phyloP scores from a whole-genome alignment of 2,329 filamentous ascomycete genomes.

The Daldinia eschscholtzii region DNA sequence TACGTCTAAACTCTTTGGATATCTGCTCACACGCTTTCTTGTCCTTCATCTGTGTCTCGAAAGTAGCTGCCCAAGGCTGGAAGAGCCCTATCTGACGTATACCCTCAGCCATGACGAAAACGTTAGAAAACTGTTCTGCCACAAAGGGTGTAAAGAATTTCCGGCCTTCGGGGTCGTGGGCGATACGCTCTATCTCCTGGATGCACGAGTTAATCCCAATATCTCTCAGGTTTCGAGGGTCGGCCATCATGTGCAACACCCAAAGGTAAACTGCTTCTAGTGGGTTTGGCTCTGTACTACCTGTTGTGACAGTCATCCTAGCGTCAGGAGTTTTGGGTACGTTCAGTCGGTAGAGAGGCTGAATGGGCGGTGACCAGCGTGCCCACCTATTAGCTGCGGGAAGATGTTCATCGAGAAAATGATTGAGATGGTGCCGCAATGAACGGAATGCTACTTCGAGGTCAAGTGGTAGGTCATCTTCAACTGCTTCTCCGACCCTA shows the following conservation, averaged over 20 bases:
- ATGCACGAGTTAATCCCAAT: neutral
- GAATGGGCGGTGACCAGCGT: conserved; percentile 6
- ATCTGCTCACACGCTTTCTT: neutral
- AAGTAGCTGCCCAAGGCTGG: conserved; percentile 4
- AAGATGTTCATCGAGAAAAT: neutral
- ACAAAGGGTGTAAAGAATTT: conserved; percentile 3
- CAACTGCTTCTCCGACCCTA: neutral
- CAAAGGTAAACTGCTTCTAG: conserved; percentile 9
- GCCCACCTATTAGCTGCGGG: neutral
- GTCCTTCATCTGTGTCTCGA: neutral
- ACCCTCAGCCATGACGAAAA: conserved; percentile 8
- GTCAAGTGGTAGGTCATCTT: conserved; percentile 3
- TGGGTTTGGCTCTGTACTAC: neutral
- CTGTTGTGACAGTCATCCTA: neutral
- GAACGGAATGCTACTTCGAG: neutral
- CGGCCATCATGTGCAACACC: conserved; percentile 1
- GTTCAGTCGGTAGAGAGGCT: conserved; percentile 6
- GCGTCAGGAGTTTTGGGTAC: neutral
- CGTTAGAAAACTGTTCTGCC: neutral
- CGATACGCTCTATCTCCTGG: conserved; percentile 11
- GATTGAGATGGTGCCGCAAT: neutral
- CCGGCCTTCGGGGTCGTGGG: neutral
- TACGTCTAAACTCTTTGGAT: neutral
- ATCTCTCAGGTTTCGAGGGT: neutral
- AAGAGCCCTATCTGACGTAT: conserved; percentile 8